Conservation (phyloP, 202 grass and related monocot species). For the Eragrostis tef region DNA sequence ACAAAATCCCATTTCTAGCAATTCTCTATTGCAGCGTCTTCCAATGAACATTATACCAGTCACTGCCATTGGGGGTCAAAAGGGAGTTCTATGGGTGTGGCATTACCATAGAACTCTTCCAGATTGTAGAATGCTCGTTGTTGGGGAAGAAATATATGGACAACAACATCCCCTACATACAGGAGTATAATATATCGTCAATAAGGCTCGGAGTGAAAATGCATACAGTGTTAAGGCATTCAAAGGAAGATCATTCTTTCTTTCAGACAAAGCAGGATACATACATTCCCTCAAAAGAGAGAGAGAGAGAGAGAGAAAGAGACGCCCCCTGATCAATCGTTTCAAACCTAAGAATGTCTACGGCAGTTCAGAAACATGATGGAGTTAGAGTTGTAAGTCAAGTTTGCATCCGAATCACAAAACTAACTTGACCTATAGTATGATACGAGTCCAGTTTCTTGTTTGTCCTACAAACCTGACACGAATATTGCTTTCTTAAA, state of each 20-base stretch:
- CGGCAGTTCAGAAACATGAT: too few species aligned
- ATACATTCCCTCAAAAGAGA: too few species aligned
- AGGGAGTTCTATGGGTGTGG: slow-evolving; percentile 78
- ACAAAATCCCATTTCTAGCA: slow-evolving; percentile 5
- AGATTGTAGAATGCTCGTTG: slow-evolving; percentile 91
- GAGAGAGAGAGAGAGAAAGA: too few species aligned
- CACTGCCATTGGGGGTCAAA: slow-evolving; percentile 63
- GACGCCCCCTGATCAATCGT: not conserved
- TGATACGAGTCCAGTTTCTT: not conserved
- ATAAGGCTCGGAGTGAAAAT: not conserved
- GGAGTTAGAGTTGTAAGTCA: not conserved
- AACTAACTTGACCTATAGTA: not conserved
- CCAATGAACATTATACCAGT: not conserved
- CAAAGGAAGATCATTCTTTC: not conserved
- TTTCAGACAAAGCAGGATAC: not conserved
- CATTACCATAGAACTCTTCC: slow-evolving; percentile 96
- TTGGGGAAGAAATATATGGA: slow-evolving; percentile 67
- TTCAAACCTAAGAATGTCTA: too few species aligned
- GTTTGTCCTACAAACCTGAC: not conserved
- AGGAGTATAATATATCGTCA: not conserved
- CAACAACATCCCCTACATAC: slow-evolving; percentile 68
- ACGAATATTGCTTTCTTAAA: not conserved
- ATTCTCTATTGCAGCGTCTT: not conserved
- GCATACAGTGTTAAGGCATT: not conserved
- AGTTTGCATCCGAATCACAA: not conserved